phyloP scores from a whole-genome alignment of 2,329 filamentous ascomycete genomes.

The Diplodia intermedia region DNA sequence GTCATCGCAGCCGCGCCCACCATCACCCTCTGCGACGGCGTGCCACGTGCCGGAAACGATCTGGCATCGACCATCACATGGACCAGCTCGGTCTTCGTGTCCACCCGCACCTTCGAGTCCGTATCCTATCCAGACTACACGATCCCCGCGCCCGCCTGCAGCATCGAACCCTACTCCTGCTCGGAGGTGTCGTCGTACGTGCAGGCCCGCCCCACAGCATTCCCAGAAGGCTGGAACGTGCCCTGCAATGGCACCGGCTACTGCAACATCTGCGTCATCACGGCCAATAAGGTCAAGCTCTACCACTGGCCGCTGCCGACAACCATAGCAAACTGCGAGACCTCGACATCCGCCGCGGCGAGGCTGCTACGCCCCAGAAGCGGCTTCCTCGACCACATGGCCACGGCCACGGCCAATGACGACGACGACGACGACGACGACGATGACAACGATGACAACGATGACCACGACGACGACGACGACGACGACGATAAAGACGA shows the following conservation, averaged over 20 bases:
- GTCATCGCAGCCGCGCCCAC: neutral
- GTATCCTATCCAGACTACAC: neutral
- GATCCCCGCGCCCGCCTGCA: neutral
- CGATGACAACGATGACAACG: too few species aligned
- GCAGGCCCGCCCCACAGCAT: neutral
- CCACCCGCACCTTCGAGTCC: neutral
- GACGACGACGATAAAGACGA: too few species aligned
- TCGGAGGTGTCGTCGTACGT: neutral
- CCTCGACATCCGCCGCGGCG: too few species aligned
- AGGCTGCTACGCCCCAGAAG: too few species aligned
- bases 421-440: too few species aligned
- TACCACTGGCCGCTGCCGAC: constrained; percentile 3
- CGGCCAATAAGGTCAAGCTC: neutral
- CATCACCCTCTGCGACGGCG: neutral
- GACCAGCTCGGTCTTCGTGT: neutral
- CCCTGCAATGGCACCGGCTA: neutral
- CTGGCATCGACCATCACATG: neutral
- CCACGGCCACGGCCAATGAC: neutral
- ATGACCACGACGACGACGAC: too few species aligned
- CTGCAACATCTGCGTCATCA: neutral
- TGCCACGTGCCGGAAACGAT: neutral
- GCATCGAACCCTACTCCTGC: neutral
- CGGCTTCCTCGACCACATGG: neutral
- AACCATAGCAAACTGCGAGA: neutral
- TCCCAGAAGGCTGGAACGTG: neutral